phyloP scores from a whole-genome alignment of 306 rosid species.

The Carpinus fangiana region DNA sequence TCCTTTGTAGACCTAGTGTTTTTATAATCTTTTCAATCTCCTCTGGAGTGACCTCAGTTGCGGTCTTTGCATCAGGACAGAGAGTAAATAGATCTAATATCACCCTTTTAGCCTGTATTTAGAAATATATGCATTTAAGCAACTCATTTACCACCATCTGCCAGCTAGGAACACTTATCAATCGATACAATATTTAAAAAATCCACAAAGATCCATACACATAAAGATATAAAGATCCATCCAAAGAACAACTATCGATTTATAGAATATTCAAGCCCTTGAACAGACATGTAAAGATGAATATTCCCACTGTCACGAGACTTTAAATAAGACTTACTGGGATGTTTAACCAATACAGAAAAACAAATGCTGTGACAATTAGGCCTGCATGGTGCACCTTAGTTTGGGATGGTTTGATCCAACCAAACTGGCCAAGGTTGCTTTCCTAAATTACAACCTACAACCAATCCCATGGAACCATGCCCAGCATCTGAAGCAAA shows the following conservation, averaged over 20 bases:
- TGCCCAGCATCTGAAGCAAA: neutral
- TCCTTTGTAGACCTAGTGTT: slow-evolving; percentile 53
- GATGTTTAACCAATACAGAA: neutral
- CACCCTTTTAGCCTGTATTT: slow-evolving; percentile 44
- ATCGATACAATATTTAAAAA: neutral
- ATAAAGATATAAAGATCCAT: neutral
- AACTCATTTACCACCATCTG: neutral
- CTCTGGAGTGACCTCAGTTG: slow-evolving; percentile 38
- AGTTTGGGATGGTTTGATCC: neutral
- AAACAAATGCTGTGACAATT: neutral
- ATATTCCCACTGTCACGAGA: neutral
- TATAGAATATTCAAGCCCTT: neutral
- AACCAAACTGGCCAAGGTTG: neutral
- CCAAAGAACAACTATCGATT: neutral
- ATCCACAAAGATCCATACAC: neutral
- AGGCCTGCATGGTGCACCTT: neutral
- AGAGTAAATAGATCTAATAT: slow-evolving; percentile 46
- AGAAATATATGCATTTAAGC: slow-evolving; percentile 16
- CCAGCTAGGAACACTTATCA: neutral
- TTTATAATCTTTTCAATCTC: slow-evolving; percentile 47
- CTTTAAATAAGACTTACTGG: neutral
- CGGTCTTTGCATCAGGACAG: slow-evolving; percentile 69
- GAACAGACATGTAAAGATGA: neutral
- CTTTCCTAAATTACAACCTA: neutral
- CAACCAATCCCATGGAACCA: neutral